Evolutionary conservation across 768 basidiomycete species (phyloP), one percentile per base, ranked within the genome.

Genomic region (Podaxis sp.): DNA sequence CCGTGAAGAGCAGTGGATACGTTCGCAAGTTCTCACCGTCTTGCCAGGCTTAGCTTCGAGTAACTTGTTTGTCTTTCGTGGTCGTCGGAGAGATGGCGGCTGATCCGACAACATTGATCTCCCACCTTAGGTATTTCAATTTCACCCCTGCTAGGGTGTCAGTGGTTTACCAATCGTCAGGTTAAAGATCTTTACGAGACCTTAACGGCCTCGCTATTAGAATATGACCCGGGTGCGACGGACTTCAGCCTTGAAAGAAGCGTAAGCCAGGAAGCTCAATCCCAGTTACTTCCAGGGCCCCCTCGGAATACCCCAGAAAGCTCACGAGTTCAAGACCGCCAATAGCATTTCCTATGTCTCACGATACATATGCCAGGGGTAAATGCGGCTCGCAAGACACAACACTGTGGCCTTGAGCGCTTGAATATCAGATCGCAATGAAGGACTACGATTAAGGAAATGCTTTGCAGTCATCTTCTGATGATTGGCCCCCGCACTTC

Each of bases 11-110:
- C 20, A 56, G 20, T 49, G 22, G 12, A 15, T 17, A 15, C 30
- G 33, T 17, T 54, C 11, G 4, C 40, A 30, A 55, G 30, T 54
- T 46, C 40, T 52, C 22, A 26, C 40, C 60, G 20, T 33, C 10
- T 8, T 33, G 33, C n/a, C 44, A 46, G 44, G 52, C 46, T 62
- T 17, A 46, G 41, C 60, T 51, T 62, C 53, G 60, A 62, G 53
- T 62, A 62, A 55, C 26, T 20, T 41, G 46, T 12, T 50, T 59
- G n/a, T 24, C 37, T 50, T 20, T 37, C 17, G 38, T 17, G 44
- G 17, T 49, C 60, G 40, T 46, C 60, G 60, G 53, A 48, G 41
- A 51, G n/a, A 55, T n/a, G 26, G 33, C 15, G 30, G 2, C 41
- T 62, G 53, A 62, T 62, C 53, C 60, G 60, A 62, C 41, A 36